phyloP scores from a whole-genome alignment of 2,329 filamentous ascomycete species.

The Aspergillus terreus region DNA sequence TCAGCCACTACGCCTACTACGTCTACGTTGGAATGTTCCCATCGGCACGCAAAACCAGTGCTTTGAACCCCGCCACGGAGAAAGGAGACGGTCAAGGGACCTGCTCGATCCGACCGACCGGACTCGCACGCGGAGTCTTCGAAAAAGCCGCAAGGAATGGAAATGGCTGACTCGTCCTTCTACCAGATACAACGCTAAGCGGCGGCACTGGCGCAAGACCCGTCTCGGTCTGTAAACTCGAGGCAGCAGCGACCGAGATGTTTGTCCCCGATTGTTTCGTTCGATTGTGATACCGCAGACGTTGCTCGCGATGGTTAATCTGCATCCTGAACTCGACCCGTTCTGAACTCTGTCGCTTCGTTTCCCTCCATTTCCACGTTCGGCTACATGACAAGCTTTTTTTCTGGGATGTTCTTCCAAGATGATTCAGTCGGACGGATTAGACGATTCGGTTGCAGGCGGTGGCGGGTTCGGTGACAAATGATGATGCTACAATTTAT shows the following conservation, averaged over 20 bases:
- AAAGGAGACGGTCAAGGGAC: not conserved
- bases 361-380: constrained; percentile 3
- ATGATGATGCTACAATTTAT: constrained; percentile 14
- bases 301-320: constrained; percentile 15
- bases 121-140: not conserved
- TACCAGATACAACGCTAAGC: constrained; percentile 97
- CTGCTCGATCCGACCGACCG: not conserved
- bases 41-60: too few relatives aligned
- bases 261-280: constrained; percentile 24
- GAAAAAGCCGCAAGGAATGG: not conserved
- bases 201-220: constrained; percentile 99
- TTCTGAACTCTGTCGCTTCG: constrained; percentile 8
- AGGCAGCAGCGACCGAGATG: constrained; percentile 23
- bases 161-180: constrained; percentile 11
- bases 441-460: constrained; percentile 4
- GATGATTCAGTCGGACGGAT: constrained; percentile 2
- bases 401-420: constrained; percentile 5
- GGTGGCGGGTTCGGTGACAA: constrained; percentile 13
- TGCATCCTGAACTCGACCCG: constrained; percentile 16
- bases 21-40: not conserved
- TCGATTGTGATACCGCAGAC: constrained; percentile 25
- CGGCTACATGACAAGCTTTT: constrained; percentile 3
- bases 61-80: not conserved
- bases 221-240: constrained; percentile 88
- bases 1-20: not conserved